Conservation (phyloP, 164 flowering plant species). For the Saururus chinensis region DNA sequence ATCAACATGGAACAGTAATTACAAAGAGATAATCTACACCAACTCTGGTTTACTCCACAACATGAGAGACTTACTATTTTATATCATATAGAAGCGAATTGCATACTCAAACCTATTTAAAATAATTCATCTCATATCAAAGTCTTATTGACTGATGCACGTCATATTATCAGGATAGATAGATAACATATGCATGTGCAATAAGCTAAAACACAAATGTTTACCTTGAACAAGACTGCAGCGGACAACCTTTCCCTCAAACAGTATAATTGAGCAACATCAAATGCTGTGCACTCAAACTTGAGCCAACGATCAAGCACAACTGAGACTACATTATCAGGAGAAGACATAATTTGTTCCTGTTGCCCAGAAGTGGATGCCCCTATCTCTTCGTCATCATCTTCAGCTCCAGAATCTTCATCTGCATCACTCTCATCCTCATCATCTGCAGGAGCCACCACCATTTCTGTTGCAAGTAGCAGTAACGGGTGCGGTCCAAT, state of each 20-base stretch:
- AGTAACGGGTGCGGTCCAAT: conserved; percentile 73
- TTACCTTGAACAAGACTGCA: conserved; percentile 70
- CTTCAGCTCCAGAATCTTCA: conserved; percentile 17
- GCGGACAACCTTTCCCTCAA: conserved; percentile 73
- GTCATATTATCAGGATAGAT: too few relatives aligned
- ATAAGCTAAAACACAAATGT: conserved; percentile 5
- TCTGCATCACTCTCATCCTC: conserved; percentile 31
- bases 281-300: conserved; percentile 68
- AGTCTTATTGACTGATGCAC: neutral
- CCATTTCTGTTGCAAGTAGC: conserved; percentile 72
- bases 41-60: too few relatives aligned
- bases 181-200: neutral
- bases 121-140: too few relatives aligned
- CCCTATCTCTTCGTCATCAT: conserved; percentile 26
- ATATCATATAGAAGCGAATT: too few relatives aligned
- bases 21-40: too few relatives aligned
- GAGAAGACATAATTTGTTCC: conserved; percentile 60
- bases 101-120: neutral
- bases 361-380: conserved; percentile 15
- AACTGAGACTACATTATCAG: conserved; percentile 59
- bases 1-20: too few relatives aligned
- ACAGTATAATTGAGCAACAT: conserved; percentile 83
- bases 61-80: too few relatives aligned
- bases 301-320: conserved; percentile 79
- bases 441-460: conserved; percentile 49